Evolutionary conservation across 1,284 basidiomycete genomes (phyloP).

Genomic region (Naganishia albida): DNA sequence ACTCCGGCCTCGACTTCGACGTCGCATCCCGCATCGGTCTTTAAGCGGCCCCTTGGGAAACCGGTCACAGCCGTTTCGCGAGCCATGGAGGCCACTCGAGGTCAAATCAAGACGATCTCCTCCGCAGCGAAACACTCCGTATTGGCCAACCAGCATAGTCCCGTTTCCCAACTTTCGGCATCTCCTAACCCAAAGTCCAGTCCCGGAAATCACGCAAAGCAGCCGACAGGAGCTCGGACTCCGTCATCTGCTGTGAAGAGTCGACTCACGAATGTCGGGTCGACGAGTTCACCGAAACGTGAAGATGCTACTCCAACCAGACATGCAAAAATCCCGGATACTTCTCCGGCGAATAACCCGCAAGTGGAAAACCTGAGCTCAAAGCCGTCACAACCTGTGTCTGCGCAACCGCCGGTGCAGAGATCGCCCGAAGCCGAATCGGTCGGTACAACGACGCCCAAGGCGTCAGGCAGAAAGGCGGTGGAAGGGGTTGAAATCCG

Average conservation of each 20-base stretch:
- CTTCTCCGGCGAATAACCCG: too few species aligned
- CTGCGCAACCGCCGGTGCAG: background rate
- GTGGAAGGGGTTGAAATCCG: constrained; percentile 30
- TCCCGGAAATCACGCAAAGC: background rate
- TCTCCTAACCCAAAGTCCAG: constrained; percentile 3
- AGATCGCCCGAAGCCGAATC: too few species aligned
- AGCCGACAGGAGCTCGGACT: background rate
- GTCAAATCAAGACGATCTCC: constrained; percentile 24
- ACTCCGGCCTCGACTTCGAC: constrained; percentile 1
- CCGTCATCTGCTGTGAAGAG: background rate
- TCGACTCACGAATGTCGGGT: background rate
- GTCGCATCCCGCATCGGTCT: constrained; percentile 14
- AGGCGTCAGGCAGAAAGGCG: constrained; percentile 23
- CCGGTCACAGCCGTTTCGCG: constrained; percentile 14
- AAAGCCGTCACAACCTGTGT: background rate
- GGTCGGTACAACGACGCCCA: constrained; percentile 1
- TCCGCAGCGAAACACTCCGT: constrained; percentile 19
- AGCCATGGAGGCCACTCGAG: constrained; percentile 23
- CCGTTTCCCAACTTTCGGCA: background rate
- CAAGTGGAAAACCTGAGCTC: background rate
- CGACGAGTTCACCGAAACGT: background rate
- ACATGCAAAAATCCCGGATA: too few species aligned
- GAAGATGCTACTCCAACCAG: background rate
- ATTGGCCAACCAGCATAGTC: constrained; percentile 13
- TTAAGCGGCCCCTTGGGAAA: constrained; percentile 6